Evolutionary conservation across 2,329 filamentous ascomycete genomes (phyloP).

Genomic region (Trichoderma lentiforme): DNA sequence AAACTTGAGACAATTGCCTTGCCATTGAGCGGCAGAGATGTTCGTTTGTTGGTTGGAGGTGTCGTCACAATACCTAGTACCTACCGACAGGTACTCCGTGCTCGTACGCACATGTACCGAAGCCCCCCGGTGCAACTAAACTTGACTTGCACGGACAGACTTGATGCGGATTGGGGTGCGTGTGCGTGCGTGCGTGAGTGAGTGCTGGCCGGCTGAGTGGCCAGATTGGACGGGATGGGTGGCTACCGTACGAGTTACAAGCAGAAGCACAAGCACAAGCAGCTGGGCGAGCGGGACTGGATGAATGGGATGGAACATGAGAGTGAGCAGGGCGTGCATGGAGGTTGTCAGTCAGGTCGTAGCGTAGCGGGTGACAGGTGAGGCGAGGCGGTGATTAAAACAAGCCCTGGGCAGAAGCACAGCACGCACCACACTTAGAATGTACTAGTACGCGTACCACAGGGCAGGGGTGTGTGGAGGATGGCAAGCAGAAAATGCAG

Average conservation of each 20-base stretch:
- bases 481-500: not conserved
- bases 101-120: not conserved
- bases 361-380: conserved; percentile 15
- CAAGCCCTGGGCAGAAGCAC: conserved; percentile 12
- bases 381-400: conserved; percentile 16
- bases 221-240: not conserved
- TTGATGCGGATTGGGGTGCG: not conserved
- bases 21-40: not conserved
- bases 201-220: not conserved
- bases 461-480: not conserved
- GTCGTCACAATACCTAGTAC: not conserved
- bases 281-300: conserved; percentile 1
- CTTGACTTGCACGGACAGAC: not conserved
- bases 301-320: not conserved
- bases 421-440: conserved; percentile 1
- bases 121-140: not conserved
- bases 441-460: conserved; percentile 9
- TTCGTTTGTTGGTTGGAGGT: not conserved
- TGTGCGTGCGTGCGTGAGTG: not conserved
- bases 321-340: conserved; percentile 11
- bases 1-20: not conserved
- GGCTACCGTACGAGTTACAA: not conserved
- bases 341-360: conserved; percentile 11
- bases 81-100: not conserved
- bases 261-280: not conserved